phyloP scores from a whole-genome alignment of 2,329 filamentous ascomycete genomes.

The Trichocomaceae sp. region DNA sequence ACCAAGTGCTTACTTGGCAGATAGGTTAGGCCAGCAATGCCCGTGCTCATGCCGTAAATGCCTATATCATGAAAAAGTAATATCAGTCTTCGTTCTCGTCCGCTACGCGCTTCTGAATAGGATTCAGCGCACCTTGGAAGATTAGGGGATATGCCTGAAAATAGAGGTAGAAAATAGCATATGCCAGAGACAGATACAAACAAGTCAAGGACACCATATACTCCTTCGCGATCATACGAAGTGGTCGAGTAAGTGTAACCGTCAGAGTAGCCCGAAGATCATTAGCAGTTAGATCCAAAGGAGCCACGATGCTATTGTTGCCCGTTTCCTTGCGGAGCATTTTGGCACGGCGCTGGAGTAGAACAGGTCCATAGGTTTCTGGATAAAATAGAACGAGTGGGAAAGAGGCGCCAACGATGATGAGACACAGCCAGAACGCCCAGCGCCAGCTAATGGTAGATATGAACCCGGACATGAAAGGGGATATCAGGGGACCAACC shows the following conservation, averaged over 20 bases:
- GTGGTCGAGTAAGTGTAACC: slow-evolving; percentile 62
- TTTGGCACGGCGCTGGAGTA: slow-evolving; percentile 53
- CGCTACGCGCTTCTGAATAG: no score
- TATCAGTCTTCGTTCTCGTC: slow-evolving; percentile 28
- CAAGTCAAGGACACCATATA: slow-evolving; percentile 65
- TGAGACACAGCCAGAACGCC: slow-evolving; percentile 57
- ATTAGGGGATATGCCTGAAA: slow-evolving; percentile 69
- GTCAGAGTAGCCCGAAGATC: slow-evolving; percentile 39
- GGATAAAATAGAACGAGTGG: slow-evolving; percentile 56
- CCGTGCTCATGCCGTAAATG: slow-evolving; percentile 32
- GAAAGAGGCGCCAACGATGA: slow-evolving; percentile 56
- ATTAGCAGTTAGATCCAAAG: slow-evolving; percentile 58
- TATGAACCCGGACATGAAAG: slow-evolving; percentile 43
- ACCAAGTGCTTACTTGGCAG: slow-evolving; percentile 24
- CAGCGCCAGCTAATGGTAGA: slow-evolving; percentile 41
- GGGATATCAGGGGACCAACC: slow-evolving; percentile 39
- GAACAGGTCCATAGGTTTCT: slow-evolving; percentile 56
- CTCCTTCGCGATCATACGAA: slow-evolving; percentile 66
- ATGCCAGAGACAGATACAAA: slow-evolving; percentile 64
- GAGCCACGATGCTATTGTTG: slow-evolving; percentile 49
- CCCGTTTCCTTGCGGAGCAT: slow-evolving; percentile 54
- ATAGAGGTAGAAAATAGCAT: slow-evolving; percentile 64
- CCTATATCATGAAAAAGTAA: slow-evolving; percentile 14
- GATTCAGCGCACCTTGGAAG: slow-evolving; percentile 43
- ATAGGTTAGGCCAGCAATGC: slow-evolving; percentile 29